phyloP scores from a whole-genome alignment of 371 early-diverging fungal species.

The Saksenaea oblongispora region DNA sequence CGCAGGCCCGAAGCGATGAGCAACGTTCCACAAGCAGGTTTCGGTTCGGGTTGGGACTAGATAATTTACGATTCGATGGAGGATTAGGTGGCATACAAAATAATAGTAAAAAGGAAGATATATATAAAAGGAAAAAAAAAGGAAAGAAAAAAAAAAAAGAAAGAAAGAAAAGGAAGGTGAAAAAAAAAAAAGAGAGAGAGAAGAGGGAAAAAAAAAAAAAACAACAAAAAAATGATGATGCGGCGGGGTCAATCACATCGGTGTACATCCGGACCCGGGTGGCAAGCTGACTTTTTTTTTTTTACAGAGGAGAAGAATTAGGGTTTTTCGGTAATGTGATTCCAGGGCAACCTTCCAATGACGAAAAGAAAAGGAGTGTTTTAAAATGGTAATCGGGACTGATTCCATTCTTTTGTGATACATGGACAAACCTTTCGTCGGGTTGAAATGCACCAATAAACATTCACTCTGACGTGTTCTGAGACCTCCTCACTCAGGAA shows the following conservation, averaged over 20 bases:
- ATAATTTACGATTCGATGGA: constrained; percentile 15
- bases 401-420: not conserved
- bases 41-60: constrained; percentile 19
- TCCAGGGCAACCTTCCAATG: constrained; percentile 6
- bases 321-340: constrained; percentile 4
- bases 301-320: not conserved
- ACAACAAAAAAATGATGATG: not conserved
- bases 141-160: not conserved
- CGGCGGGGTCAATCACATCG: constrained; percentile 1
- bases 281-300: constrained; percentile 5
- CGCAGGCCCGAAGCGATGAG: constrained; percentile 24
- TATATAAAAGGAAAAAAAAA: not conserved
- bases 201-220: constrained; percentile 1
- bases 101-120: constrained; percentile 3
- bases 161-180: constrained; percentile 5
- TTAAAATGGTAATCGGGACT: constrained; percentile 2
- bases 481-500: constrained; percentile 2
- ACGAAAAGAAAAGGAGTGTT: constrained; percentile 5
- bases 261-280: constrained; percentile 9
- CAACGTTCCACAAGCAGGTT: constrained; percentile 23
- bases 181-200: constrained; percentile 6
- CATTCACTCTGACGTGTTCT: not conserved
- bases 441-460: constrained; percentile 1
- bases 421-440: not conserved
- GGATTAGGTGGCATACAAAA: constrained; percentile 23